A percentile compares a stretch with the other conserved stretches of the same genome.
These are phyloP conservation scores for Spiromastix sp. DNA, from an alignment of 2,329 filamentous ascomycete species.

Conservation along the genomic window DNA sequence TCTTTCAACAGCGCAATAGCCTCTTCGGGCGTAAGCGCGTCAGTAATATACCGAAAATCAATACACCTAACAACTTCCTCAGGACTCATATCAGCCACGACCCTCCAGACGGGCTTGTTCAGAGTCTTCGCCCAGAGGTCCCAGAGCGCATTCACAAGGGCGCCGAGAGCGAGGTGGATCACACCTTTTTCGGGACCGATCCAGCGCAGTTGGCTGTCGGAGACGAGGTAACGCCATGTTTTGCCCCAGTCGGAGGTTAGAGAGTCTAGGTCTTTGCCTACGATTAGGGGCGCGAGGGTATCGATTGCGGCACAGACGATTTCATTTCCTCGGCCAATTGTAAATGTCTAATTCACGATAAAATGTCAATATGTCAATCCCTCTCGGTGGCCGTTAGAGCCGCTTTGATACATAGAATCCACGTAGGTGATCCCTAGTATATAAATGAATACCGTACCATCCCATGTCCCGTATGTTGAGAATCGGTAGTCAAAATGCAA, in stretches of 20 bases:
- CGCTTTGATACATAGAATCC: too few species aligned
- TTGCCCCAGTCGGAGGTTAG: slow-evolving; percentile 73
- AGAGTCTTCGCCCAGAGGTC: slow-evolving; percentile 88
- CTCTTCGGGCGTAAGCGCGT: slow-evolving; percentile 81
- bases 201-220: slow-evolving; percentile 84
- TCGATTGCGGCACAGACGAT: slow-evolving; percentile 79
- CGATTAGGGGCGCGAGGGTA: slow-evolving; percentile 65
- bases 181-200: slow-evolving; percentile 92
- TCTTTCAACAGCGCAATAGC: slow-evolving; percentile 61
- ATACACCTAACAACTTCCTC: slow-evolving; percentile 81
- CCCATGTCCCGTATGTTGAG: slow-evolving; percentile 33
- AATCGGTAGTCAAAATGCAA: slow-evolving; percentile 78
- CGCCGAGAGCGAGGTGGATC: slow-evolving; percentile 81
- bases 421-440: too few species aligned
- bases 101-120: slow-evolving; percentile 79
- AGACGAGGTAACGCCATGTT: slow-evolving; percentile 87
- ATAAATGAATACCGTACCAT: slow-evolving; percentile 24
- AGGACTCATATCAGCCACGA: slow-evolving; percentile 81
- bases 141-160: slow-evolving; percentile 86
- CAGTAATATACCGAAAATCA: slow-evolving; percentile 90
- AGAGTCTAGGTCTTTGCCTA: slow-evolving; percentile 63
- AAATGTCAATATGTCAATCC: too few species aligned
- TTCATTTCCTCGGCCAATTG: slow-evolving; percentile 66
- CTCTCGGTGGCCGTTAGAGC: too few species aligned
- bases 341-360: slow-evolving; percentile 29